Base-by-base conservation (phyloP, 2,329 filamentous ascomycete genomes). In the Cadophora sp. region DNA sequence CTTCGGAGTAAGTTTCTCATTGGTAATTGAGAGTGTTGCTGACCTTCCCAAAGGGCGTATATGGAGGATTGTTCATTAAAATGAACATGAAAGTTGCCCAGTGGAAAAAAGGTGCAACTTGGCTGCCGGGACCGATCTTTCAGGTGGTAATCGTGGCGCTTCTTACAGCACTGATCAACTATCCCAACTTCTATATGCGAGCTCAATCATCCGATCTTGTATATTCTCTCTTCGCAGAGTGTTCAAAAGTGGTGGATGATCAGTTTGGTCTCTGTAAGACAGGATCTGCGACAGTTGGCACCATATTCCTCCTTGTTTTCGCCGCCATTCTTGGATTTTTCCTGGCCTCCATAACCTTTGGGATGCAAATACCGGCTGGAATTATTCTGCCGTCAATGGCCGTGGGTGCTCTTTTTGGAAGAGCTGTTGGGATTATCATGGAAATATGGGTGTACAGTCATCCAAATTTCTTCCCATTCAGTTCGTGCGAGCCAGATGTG, bases 331-430 rank as follows among this genome's bases (percentile, higher is more conserved):
- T 97, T 7, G 96, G 94, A 66, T 95, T 97, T 80, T 85, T 94
- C 71, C 87, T 99, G 16, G 89, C 95, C 13, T 88, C 91, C 64
- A 85, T 97, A 70, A 98, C 95, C 0, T 99, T 99, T 77, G 96
- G 96, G 51, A 85, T 98, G 7, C 92, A 97, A 73, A 93, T 99
- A 59, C 96, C 96, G 9, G 95, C 96, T 1, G 96, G 96, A 55
- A 97, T 99, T 71, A 94, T 99, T 67, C 85, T 99, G 1, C 96
- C 96, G 1, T 97, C 95, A 14, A 96, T 99, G 88, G 94, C 95
- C 53, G 95, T 99, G 66, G 96, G 96, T 33, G 96, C 95, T 11
- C 84, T 98, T 6, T 92, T 91, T 64, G 96, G 96, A 27, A 91
- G 96, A 47, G 94, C 94, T 14, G 84, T 98, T 20, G 96, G 96